Evolutionary conservation across 768 basidiomycete genomes (phyloP), one percentile per base, ranked within the genome.

Genomic region (Rhizopogon rudus): DNA sequence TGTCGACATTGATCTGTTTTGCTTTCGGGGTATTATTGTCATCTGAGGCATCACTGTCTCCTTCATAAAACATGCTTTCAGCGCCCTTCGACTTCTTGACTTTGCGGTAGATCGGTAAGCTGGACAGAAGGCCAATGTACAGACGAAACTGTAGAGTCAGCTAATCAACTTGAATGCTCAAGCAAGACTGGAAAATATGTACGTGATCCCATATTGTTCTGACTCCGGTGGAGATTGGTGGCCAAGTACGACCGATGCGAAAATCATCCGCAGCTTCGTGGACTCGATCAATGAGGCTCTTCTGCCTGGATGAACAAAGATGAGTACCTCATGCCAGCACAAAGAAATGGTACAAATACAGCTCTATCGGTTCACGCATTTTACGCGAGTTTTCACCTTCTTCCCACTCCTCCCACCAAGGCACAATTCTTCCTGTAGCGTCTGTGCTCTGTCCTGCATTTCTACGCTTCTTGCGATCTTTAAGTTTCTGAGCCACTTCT

Each of bases 401-500:
- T 22, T 69, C 67, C 69, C 69, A 69, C 44, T 69, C 68, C 42
- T 69, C 60, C 68, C 68, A 71, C 68, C 68, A 69, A 1, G 64
- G 63, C 41, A 71, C 59, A 33, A 63, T 20, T 28, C 45, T 62
- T 0, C 68, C 68, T 13, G 54, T 51, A 1, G 40, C 55, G 13
- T 69, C 68, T 3, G 40, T 45, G 1, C 63, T 42, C 3, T 49
- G 60, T 7, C 68, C 68, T 1, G 68, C 68, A 13, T 42, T 61
- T 3, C 60, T 54, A 20, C 45, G 53, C 40, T 31, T 61, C 44
- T 46, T 53, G 9, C 48, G 55, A 1, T 54, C 45, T 48, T 56
- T 69, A 40, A 60, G 60, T 56, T 33, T 60, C 51, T 60, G 46
- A 1, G 50, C 3, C 0, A 54, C 52, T 39, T 71, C 67, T 40